Base-by-base conservation (phyloP, 768 basidiomycete genomes). In the Amanita pseudoporphyria region DNA sequence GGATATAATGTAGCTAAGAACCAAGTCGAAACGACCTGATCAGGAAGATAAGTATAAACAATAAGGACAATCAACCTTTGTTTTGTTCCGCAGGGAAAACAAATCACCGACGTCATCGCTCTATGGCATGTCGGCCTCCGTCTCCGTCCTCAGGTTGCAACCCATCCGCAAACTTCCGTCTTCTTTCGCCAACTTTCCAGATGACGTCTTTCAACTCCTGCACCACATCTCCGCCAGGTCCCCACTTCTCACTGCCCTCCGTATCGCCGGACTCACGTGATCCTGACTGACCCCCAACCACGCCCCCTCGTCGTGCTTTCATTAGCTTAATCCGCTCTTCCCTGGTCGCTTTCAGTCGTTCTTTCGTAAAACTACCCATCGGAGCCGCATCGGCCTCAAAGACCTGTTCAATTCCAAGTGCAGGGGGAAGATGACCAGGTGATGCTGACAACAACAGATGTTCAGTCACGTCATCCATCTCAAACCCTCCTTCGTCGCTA, bases 131-230 rank as follows among this genome's bases (percentile, higher is more conserved):
- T n/a, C n/a, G n/a, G n/a, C n/a, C n/a, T n/a, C n/a, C n/a, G 18
- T 38, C 21, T 22, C 41, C 10, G 12, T 21, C 5, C 35, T 45
- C 32, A n/a, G 24, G 28, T 13, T 7, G 35, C 1, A 30, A 16
- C 10, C 38, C 45, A 39, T 62, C 57, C 37, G 61, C 60, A 72
- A 82, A 70, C 62, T 71, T 73, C 52, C 82, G 66, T 61, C 80
- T 70, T 58, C 73, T 71, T 64, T 89, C 84, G 28, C 86, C 77
- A 7, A 90, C 87, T 62, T 87, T 84, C 84, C 84, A 87, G 26
- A 90, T 90, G 9, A 90, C 87, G 56, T 89, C 87, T 62, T 84
- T 87, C 54, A 90, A 68, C 62, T 90, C 87, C 61, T 87, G 80
- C 5, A 90, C 85, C 31, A 90, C 86, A 53, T 89, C 87, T 1